Evolutionary conservation across 2,329 filamentous ascomycete genomes (phyloP).

Genomic region (Cladosporium sp.): DNA sequence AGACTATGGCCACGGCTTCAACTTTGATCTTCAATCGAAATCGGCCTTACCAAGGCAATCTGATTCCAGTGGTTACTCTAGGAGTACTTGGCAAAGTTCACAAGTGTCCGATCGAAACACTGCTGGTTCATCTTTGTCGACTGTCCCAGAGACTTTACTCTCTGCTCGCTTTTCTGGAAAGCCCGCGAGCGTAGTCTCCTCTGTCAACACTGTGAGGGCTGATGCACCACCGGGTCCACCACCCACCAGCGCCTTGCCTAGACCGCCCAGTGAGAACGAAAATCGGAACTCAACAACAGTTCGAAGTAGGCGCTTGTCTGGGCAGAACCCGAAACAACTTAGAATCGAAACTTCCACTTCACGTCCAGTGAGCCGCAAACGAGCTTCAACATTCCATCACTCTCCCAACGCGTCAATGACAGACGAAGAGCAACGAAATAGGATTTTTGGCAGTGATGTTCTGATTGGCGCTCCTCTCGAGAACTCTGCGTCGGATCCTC

Average conservation of each 20-base stretch:
- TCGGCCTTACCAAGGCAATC: conserved; percentile 70
- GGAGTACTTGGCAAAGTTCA: conserved; percentile 75
- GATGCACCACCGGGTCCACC: conserved; percentile 28
- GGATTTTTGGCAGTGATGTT: conserved; percentile 18
- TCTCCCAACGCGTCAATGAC: conserved; percentile 21
- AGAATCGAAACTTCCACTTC: conserved; percentile 73
- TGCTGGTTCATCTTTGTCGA: conserved; percentile 63
- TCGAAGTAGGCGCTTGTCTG: conserved; percentile 70
- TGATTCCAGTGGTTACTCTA: conserved; percentile 74
- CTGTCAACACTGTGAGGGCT: conserved; percentile 22
- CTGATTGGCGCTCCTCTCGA: conserved; percentile 19
- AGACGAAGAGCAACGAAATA: conserved; percentile 20
- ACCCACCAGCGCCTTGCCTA: conserved; percentile 21
- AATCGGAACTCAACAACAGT: conserved; percentile 24
- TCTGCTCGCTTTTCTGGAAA: conserved; percentile 34
- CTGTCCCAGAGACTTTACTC: conserved; percentile 61
- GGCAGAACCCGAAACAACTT: conserved; percentile 72
- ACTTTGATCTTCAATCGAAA: conserved; percentile 65
- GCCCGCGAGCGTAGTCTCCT: conserved; percentile 18
- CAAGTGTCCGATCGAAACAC: conserved; percentile 54
- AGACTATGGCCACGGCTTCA: conserved; percentile 73
- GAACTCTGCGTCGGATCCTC: conserved; percentile 21
- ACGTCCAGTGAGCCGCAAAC: conserved; percentile 24
- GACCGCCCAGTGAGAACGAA: conserved; percentile 19
- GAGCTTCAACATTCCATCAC: conserved; percentile 30